Evolutionary conservation across 176 grass and related monocot species (phyloP).

Genomic region (Juncus effusus): DNA sequence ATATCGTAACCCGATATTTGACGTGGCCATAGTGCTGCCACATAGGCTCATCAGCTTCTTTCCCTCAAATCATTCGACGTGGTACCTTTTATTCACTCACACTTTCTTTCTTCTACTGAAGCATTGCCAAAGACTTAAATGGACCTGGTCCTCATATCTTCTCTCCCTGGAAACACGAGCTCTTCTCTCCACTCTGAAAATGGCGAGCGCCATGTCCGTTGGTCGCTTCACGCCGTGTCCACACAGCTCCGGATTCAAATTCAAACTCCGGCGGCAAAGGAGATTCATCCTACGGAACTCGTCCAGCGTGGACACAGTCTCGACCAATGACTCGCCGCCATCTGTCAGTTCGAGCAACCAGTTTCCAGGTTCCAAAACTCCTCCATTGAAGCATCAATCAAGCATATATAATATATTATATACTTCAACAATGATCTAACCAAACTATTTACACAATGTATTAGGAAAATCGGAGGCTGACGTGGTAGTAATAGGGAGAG

Average conservation of each 20-base stretch:
- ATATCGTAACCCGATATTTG: too few relatives aligned
- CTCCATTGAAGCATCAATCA: neutral
- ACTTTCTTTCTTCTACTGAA: too few relatives aligned
- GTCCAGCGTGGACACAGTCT: slow-evolving; percentile 15
- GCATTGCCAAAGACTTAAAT: too few relatives aligned
- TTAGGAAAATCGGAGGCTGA: slow-evolving; percentile 70
- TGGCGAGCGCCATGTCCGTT: slow-evolving; percentile 24
- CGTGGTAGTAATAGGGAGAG: slow-evolving; percentile 84
- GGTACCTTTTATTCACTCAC: neutral
- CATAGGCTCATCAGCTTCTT: neutral
- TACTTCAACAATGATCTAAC: neutral
- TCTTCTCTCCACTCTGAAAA: neutral
- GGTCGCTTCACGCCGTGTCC: neutral
- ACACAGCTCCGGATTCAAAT: slow-evolving; percentile 9
- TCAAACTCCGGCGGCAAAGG: slow-evolving; percentile 21
- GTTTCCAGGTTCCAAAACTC: slow-evolving; percentile 25
- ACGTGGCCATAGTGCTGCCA: slow-evolving; percentile 11
- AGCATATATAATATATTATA: neutral
- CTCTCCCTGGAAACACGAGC: neutral
- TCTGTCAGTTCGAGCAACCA: slow-evolving; percentile 30
- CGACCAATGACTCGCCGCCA: slow-evolving; percentile 20
- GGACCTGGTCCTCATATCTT: too few relatives aligned
- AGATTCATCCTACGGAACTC: slow-evolving; percentile 21
- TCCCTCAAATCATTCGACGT: slow-evolving; percentile 1
- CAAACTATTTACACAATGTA: neutral